A percentile compares a stretch with the other conserved stretches of the same genome.
These are phyloP conservation scores for Ophiosphaerella narmari DNA, from an alignment of 2,329 filamentous ascomycete genomes.

Conservation along the genomic window DNA sequence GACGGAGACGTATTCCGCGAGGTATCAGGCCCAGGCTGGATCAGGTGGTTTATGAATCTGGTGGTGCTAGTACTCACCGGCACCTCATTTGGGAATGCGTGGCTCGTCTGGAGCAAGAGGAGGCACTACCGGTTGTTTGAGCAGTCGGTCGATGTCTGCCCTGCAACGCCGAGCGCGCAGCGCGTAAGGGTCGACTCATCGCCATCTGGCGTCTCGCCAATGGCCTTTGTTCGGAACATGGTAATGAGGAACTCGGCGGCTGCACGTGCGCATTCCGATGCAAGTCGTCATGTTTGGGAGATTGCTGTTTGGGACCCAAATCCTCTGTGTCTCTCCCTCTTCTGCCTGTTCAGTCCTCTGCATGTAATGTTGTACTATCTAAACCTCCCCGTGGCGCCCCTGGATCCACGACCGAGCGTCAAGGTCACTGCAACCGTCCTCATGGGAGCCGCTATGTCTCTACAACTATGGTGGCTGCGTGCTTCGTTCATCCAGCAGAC, in stretches of 20 bases:
- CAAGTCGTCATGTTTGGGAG: slow-evolving; percentile 90
- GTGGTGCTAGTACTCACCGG: slow-evolving; percentile 71
- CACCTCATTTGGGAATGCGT: slow-evolving; percentile 74
- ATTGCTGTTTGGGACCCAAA: slow-evolving; percentile 91
- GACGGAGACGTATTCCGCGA: slow-evolving; percentile 80
- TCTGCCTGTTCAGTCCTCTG: slow-evolving; percentile 90
- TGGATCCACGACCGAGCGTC: slow-evolving; percentile 81
- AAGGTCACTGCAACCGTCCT: slow-evolving; percentile 83
- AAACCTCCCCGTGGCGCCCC: slow-evolving; percentile 75
- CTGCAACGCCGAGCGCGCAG: slow-evolving; percentile 81
- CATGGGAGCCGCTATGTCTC: slow-evolving; percentile 74
- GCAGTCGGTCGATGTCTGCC: slow-evolving; percentile 74
- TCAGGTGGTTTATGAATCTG: slow-evolving; percentile 68
- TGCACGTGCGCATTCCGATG: slow-evolving; percentile 81
- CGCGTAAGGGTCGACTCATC: slow-evolving; percentile 88
- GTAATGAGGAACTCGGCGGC: slow-evolving; percentile 70
- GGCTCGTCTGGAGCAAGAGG: slow-evolving; percentile 79
- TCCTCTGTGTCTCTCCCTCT: slow-evolving; percentile 78
- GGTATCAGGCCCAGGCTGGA: slow-evolving; percentile 61
- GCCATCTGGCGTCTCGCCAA: slow-evolving; percentile 75
- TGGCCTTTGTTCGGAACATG: slow-evolving; percentile 74
- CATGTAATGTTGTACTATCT: slow-evolving; percentile 91
- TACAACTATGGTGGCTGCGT: slow-evolving; percentile 75
- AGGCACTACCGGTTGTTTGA: slow-evolving; percentile 92
- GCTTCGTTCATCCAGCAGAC: slow-evolving; percentile 79